A percentile compares a stretch with the other conserved stretches of the same genome.
Evolutionary conservation across 108 stramenopile genomes (phyloP).

Genomic region (Parietichytrium sp.): DNA sequence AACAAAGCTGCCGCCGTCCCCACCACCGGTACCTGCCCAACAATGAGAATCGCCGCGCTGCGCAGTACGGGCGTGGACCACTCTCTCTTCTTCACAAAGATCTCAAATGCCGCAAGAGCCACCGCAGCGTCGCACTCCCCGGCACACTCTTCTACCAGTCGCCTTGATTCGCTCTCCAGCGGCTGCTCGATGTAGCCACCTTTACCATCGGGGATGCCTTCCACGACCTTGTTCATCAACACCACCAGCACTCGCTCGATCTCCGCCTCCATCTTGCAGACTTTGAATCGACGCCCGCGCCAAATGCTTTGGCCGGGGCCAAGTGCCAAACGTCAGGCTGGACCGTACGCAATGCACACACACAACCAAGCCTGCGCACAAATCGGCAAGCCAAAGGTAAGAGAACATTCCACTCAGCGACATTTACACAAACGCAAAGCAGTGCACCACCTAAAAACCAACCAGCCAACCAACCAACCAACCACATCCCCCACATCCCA

Average conservation of each 20-base stretch:
- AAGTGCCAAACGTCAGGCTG: too few species aligned
- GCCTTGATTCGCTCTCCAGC: slow-evolving; percentile 18
- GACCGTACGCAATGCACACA: too few species aligned
- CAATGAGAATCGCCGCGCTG: not conserved
- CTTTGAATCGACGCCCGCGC: too few species aligned
- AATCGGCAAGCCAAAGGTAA: too few species aligned
- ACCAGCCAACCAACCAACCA: too few species aligned
- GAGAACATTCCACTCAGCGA: too few species aligned
- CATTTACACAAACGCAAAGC: too few species aligned
- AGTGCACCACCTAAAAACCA: too few species aligned
- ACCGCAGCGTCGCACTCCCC: slow-evolving; percentile 24
- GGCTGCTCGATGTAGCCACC: not conserved
- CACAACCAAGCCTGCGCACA: too few species aligned
- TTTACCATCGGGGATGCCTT: slow-evolving; percentile 15
- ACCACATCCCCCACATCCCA: too few species aligned
- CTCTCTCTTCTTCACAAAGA: not conserved
- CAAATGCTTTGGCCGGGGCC: too few species aligned
- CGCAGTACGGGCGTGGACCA: not conserved
- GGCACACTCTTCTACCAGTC: not conserved
- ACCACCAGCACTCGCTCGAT: slow-evolving; percentile 13
- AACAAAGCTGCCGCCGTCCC: slow-evolving; percentile 9
- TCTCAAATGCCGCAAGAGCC: not conserved
- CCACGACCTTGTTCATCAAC: slow-evolving; percentile 37
- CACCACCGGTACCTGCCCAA: slow-evolving; percentile 8
- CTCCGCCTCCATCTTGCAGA: slow-evolving; percentile 17